phyloP scores from a whole-genome alignment of 139 green algal genomes.

The Chlamydomonas sphaeroides region DNA sequence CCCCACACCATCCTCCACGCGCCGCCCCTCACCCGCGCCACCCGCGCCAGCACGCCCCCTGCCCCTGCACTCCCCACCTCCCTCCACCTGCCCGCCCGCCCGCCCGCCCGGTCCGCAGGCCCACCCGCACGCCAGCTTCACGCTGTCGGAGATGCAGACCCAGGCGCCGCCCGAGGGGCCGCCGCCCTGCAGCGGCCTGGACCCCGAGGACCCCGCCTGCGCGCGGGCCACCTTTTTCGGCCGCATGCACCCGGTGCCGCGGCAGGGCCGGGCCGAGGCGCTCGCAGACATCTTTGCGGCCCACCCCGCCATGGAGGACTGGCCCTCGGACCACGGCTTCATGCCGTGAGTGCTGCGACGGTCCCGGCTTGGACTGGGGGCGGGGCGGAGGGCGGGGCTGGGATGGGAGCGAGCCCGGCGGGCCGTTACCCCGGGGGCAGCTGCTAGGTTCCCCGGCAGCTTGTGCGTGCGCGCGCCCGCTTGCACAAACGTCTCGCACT shows the following conservation, averaged over 20 bases:
- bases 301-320: conserved; percentile 60
- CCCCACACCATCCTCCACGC: not conserved
- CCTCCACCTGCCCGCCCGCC: not conserved
- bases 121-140: conserved; percentile 13
- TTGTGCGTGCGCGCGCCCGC: no score
- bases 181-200: conserved; percentile 20
- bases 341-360: conserved; percentile 58
- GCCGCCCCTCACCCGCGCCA: not conserved
- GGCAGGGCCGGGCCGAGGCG: conserved; percentile 30
- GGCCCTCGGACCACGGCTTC: conserved; percentile 61
- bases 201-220: conserved; percentile 54
- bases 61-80: not conserved
- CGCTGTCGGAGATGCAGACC: conserved; percentile 2
- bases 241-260: conserved; percentile 31
- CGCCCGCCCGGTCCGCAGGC: not conserved
- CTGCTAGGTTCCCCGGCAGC: no score
- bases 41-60: no score
- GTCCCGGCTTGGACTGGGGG: no score
- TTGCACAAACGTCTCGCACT: no score
- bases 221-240: conserved; percentile 56
- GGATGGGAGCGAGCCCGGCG: no score
- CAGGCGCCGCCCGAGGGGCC: not conserved
- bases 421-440: no score
- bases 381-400: no score
- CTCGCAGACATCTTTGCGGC: conserved; percentile 55